Evolutionary conservation across 306 rosid genomes (phyloP), one percentile per base, ranked within the genome.

Genomic region (Cicer chorassanicum): DNA sequence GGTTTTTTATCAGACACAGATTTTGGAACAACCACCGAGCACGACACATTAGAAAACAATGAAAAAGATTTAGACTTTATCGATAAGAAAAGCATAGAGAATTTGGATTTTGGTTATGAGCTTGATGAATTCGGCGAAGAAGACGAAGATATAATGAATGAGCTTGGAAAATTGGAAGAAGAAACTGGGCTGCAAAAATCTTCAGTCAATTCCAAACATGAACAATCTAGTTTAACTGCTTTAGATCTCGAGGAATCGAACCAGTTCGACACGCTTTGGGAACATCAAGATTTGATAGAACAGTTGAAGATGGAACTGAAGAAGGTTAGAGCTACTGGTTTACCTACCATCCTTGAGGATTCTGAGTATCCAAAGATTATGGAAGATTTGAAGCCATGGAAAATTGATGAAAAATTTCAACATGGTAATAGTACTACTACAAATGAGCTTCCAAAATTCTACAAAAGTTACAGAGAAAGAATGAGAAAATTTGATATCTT

Each of bases 331-430:
- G 99, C 92, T 46, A 89, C 87, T 3, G 98, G 97, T 36, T 73
- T 95, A 39, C 95, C 97, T 6, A 95, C 97, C 51, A 95, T 95
- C 49, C 84, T 89, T 41, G 99, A 95, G 79, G 96, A 95, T 71
- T 89, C 99, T 4, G 96, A 95, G 87, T 87, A 81, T 40, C 98
- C 99, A 6, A 87, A 86, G 82, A 81, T 87, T 19, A 75, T 88
- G 88, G 97, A 82, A 38, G 93, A 92, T 70, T 77, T 95, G 87
- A 92, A 88, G 68, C 98, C 99, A 80, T 94, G 96, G 99, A 94
- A 90, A 66, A 94, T 95, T 49, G 99, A 92, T 42, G 99, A 95
- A 12, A 95, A 88, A 15, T 77, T 76, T 56, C 88, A 87, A 8
- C 83, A 79, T 54, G 82, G 88, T 39, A 82, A 81, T 15, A 51